Percentiles rank a stretch among this genome's conserved stretches.
Evolutionary conservation across 805 yeast species (phyloP).

Genomic region (Candida jianshihensis): DNA sequence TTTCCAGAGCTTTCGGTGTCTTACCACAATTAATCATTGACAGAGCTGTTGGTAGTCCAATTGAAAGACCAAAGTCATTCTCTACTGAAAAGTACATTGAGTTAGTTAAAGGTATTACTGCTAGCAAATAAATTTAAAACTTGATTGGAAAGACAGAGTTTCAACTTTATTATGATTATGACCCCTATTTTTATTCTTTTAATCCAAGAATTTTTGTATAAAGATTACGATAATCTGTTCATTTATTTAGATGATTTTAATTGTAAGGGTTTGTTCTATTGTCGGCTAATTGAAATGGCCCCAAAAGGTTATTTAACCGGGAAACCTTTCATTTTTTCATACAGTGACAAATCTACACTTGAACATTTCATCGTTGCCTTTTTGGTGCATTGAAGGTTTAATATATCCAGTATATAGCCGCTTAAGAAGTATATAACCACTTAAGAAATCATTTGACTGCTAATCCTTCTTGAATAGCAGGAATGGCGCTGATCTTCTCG

Average conservation of each 20-base stretch:
- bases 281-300: too few relatives aligned
- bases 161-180: slow-evolving; percentile 11
- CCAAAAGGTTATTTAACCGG: too few relatives aligned
- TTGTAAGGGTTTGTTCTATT: too few relatives aligned
- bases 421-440: background rate
- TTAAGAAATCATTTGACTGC: slow-evolving; percentile 4
- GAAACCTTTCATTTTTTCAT: too few relatives aligned
- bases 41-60: slow-evolving; percentile 75
- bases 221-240: too few relatives aligned
- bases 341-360: too few relatives aligned
- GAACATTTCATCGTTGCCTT: too few relatives aligned
- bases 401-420: too few relatives aligned
- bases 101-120: slow-evolving; percentile 47
- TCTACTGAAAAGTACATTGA: slow-evolving; percentile 88
- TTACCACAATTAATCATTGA: slow-evolving; percentile 80
- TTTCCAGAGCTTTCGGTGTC: slow-evolving; percentile 81
- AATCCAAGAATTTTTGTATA: too few relatives aligned
- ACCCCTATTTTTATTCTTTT: slow-evolving; percentile 6
- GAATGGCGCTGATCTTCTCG: slow-evolving; percentile 25
- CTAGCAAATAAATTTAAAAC: slow-evolving; percentile 12
- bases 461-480: slow-evolving; percentile 29
- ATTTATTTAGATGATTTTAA: too few relatives aligned
- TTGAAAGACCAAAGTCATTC: slow-evolving; percentile 90
- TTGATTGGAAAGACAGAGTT: too few relatives aligned
- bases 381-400: too few relatives aligned